Base-by-base conservation (phyloP, 2,329 filamentous ascomycete genomes). In the Scedosporium dehoogii region DNA sequence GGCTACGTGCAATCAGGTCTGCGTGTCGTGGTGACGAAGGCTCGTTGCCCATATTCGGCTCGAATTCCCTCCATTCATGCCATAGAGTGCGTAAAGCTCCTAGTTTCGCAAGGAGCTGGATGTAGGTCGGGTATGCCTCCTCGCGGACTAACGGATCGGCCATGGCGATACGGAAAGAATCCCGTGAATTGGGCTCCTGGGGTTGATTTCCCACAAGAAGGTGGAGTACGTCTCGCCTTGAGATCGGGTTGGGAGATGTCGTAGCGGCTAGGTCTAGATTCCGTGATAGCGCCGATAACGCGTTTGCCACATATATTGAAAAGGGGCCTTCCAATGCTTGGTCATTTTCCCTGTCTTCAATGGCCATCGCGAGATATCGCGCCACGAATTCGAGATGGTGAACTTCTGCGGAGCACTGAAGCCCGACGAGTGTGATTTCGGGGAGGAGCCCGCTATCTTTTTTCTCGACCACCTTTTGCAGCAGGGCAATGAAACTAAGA, bases 31-130 rank as follows among this genome's bases (percentile, higher is more conserved):
- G 44, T 21, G 41, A n/a, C 2, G 9, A 14, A 27, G 41, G 9
- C 18, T 29, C 59, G 12, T 9, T 9, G 2, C 25, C 16, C 23
- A 29, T 33, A 7, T 38, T 10, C 10, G 16, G 6, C n/a, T 59
- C 41, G 3, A 33, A 29, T n/a, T 10, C 44, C 16, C 18, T 23
- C 48, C 59, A 61, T 41, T 56, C 46, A 10, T 53, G n/a, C 59
- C 59, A 61, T 9, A 61, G 25, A 10, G 29, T 61, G 4, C 59
- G 23, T 16, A 61, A 21, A 3, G 60, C 60, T 14, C 60, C 60
- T 21, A 62, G 21, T 33, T 25, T 33, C 16, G 53, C 60, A 14
- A 62, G 18, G 16, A 58, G n/a, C 3, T 18, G 25, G 12, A 62
- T 38, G 38, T 62, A 62, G 6, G 27, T n/a, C 16, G 48, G 3